phyloP scores from a whole-genome alignment of 2,329 filamentous ascomycete genomes.

The Ophiostoma angusticollis region DNA sequence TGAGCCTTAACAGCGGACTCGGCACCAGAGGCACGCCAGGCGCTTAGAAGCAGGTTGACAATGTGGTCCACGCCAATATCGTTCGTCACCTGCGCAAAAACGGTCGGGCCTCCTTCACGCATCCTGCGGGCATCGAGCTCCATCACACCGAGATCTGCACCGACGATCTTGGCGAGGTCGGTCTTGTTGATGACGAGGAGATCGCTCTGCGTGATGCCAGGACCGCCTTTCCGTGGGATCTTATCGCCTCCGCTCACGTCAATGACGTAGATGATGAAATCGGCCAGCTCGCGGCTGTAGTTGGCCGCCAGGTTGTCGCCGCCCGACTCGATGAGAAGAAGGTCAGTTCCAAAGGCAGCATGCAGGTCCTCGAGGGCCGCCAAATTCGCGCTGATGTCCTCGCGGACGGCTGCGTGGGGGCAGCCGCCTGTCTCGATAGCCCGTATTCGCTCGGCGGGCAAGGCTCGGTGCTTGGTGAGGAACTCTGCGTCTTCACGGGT shows the following conservation, averaged over 20 bases:
- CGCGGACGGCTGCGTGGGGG: constrained; percentile 90
- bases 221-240: constrained; percentile 88
- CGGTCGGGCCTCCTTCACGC: constrained; percentile 85
- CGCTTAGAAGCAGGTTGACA: constrained; percentile 74
- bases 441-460: constrained; percentile 71
- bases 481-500: constrained; percentile 97
- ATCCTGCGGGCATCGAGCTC: constrained; percentile 90
- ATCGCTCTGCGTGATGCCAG: constrained; percentile 93
- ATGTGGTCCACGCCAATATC: constrained; percentile 76
- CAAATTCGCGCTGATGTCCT: constrained; percentile 91
- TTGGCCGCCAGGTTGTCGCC: constrained; percentile 96
- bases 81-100: constrained; percentile 97
- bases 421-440: constrained; percentile 97
- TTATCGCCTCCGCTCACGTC: constrained; percentile 96
- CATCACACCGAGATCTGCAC: constrained; percentile 86
- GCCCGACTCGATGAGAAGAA: constrained; percentile 88
- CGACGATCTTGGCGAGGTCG: constrained; percentile 79
- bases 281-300: constrained; percentile 86
- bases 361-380: constrained; percentile 85
- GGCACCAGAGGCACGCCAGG: constrained; percentile 85
- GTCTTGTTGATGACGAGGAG: constrained; percentile 94
- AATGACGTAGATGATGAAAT: constrained; percentile 98
- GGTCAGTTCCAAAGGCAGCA: constrained; percentile 63
- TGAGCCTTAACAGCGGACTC: constrained; percentile 40
- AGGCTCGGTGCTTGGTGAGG: constrained; percentile 72